Base-by-base conservation (phyloP, 176 grass and related monocot genomes). In the Avena insularis region DNA sequence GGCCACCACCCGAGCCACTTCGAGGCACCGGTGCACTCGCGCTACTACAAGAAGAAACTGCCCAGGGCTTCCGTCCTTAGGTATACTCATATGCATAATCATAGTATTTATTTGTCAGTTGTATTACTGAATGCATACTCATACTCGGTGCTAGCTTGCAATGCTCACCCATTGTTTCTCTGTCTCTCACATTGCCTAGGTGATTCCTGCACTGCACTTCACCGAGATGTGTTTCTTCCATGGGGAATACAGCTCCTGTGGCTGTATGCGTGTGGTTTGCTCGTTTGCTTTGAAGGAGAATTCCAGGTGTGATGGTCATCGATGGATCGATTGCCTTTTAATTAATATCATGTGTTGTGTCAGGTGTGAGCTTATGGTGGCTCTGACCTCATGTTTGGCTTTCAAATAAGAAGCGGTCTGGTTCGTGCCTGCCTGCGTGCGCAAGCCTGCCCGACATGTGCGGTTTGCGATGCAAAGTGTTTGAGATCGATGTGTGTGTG, bases 31-130 rank as follows among this genome's bases (percentile, higher is more conserved):
- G 21, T 31, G 3, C 75, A 78, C 75, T 78, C 75, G 29, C 8
- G 15, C 16, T 38, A 78, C 75, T 78, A 78, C 75, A 78, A 55
- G 75, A 56, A 78, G 75, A 54, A 17, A 10, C 51, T 78, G 15
- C 29, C 51, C 1, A 57, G 51, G 51, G 4, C 15, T 0, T 78
- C 75, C 14, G 25, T 78, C 4, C 51, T 78, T 8, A 78, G 75
- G 75, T 57, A 75, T 45, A 46, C 63, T 66, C 27, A 3, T 69
- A 2, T 69, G 31, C 31, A 27, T 27, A 63, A 5, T 63, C 60
- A 27, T 38, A 29, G 29, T 29, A 19, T 69, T 69, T 69, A 15
- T 69, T 4, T 69, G 6, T 68, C 62, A 31, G 62, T 2, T 68
- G 5, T 68, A 23, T 35, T 3, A 16, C 63, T 35, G 63, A 66